Percentiles rank a stretch among this genome's conserved stretches.
These are phyloP conservation scores for Astragalus glycyphyllos DNA, from an alignment of 306 rosid species.

Conservation along the genomic window DNA sequence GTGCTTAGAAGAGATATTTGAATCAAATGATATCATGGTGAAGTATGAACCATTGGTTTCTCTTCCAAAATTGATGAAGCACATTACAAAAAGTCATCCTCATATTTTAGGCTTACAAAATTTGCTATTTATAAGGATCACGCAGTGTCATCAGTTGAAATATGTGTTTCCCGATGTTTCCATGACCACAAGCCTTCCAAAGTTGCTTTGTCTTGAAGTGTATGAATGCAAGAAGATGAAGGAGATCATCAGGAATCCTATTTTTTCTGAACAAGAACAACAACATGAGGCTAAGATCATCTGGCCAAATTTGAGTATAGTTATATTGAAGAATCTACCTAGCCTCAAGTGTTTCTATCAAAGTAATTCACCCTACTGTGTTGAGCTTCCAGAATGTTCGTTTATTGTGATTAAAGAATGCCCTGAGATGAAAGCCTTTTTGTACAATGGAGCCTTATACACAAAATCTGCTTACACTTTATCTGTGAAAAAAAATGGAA, in stretches of 20 bases:
- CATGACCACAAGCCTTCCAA: background rate
- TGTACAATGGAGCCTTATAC: background rate
- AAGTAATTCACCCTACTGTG: background rate
- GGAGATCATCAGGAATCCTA: background rate
- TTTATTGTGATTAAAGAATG: fast-evolving
- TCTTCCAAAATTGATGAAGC: no score
- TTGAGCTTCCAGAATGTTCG: background rate
- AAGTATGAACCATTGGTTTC: no score
- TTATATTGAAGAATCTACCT: background rate
- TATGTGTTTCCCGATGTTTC: constrained; percentile 20
- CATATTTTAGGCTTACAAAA: background rate
- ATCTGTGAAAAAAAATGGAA: no score
- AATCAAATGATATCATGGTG: background rate
- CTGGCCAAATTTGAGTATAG: fast-evolving
- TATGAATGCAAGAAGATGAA: background rate
- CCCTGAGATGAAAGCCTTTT: background rate
- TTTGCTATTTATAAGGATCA: fast-evolving
- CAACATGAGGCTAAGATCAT: background rate
- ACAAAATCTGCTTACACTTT: background rate
- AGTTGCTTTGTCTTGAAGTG: fast-evolving
- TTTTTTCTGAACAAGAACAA: background rate
- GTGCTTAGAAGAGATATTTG: constrained; percentile 28
- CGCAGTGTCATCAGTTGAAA: background rate
- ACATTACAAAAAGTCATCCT: no score
- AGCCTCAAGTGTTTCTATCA: background rate